Base-by-base conservation (phyloP, 441 rosid species). In the Sinapis alba region DNA sequence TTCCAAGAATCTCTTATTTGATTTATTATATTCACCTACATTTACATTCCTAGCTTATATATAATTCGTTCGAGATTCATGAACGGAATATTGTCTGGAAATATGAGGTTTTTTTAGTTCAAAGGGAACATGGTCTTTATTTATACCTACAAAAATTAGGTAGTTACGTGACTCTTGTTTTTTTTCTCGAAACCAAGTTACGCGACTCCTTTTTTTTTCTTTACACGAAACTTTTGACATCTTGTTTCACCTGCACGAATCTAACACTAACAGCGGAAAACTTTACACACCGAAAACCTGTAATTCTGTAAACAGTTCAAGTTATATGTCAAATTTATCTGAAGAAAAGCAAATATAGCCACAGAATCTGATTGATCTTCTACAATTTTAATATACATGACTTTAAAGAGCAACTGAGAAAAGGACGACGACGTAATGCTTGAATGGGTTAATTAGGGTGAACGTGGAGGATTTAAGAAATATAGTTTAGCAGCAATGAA, bases 161-260 rank as follows among this genome's bases (percentile, higher is more conserved):
- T 68, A 50, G 62, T 60, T 68, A 73, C 78, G 65, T 65, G 60
- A 74, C 72, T 74, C 59, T 27, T 26, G 15, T 24, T 24, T 24
- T 24, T 24, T 24, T 24, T 24, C 27, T 24, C 27, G 27, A 24
- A 24, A 24, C 27, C 27, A 24, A 43, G 59, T 57, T 73, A 72
- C 76, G 70, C 54, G 56, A 72, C 70, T 72, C 54, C 4, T 24
- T 3, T 24, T 24, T 2, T 3, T 63, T 3, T 63, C 12, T 8
- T 66, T 45, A 61, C 73, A 68, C 30, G 68, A n/a, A 32, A 2
- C 53, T 19, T 50, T 67, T 23, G n/a, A 68, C 68, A 5, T 68
- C 53, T 0, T 45, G 53, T 45, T 45, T 45, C 16, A 50, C 56
- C 54, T 68, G 26, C 73, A 75, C 56, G 68, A 61, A 34, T 75